These are phyloP conservation scores for Zygosaccharomyces rouxii DNA, from an alignment of 805 yeast species.

Conservation along the genomic window DNA sequence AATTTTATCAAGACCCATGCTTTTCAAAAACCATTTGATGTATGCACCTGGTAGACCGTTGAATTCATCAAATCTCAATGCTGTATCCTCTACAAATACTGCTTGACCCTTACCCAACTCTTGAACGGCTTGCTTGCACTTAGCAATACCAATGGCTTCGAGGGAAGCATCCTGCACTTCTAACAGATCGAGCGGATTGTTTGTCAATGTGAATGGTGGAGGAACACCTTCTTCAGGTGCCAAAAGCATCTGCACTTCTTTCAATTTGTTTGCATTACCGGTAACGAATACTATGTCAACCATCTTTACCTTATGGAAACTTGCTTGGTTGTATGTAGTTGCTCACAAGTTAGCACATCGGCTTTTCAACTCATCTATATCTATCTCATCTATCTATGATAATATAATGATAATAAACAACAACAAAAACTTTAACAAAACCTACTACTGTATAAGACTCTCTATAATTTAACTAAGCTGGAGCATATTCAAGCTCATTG, in stretches of 20 bases:
- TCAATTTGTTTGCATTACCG: slow-evolving; percentile 83
- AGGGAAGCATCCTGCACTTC: slow-evolving; percentile 86
- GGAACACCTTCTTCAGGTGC: slow-evolving; percentile 34
- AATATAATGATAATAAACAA: not conserved
- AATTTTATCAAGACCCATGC: slow-evolving; percentile 71
- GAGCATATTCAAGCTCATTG: slow-evolving; percentile 69
- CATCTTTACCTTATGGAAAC: not conserved
- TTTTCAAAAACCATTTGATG: slow-evolving; percentile 83
- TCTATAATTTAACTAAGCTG: slow-evolving; percentile 14
- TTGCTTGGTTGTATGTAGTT: not conserved
- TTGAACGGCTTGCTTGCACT: slow-evolving; percentile 69
- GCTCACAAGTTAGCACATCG: not conserved
- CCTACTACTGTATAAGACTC: slow-evolving; percentile 1
- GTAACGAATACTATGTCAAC: slow-evolving; percentile 62
- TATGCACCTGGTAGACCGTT: slow-evolving; percentile 93
- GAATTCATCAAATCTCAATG: slow-evolving; percentile 75
- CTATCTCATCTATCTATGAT: not conserved
- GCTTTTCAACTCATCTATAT: not conserved
- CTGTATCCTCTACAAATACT: slow-evolving; percentile 93
- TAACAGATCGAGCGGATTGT: slow-evolving; percentile 70
- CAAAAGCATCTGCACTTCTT: slow-evolving; percentile 77
- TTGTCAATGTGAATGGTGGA: slow-evolving; percentile 42
- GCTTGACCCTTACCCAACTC: slow-evolving; percentile 56
- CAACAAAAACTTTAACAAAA: slow-evolving; percentile 3
- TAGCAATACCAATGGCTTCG: slow-evolving; percentile 73